Conservation (phyloP, 768 basidiomycete genomes). For the Macrocybe gigantea region DNA sequence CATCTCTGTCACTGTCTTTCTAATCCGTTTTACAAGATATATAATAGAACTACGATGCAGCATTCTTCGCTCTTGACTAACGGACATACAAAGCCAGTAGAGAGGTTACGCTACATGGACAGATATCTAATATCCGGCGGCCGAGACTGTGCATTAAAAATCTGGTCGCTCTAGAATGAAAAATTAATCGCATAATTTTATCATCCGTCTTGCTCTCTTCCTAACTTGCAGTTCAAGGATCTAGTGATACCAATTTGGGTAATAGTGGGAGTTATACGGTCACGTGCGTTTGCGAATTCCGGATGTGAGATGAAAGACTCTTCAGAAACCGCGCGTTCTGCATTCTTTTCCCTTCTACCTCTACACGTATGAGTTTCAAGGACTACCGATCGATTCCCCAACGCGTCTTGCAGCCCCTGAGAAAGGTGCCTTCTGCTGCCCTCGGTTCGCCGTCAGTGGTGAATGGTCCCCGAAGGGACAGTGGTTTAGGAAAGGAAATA, state of each 20-base stretch:
- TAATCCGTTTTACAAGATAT: conserved; percentile 50
- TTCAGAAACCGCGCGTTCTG: no score
- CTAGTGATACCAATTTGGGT: neutral
- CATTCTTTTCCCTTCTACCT: no score
- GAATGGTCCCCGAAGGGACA: no score
- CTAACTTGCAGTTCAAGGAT: neutral
- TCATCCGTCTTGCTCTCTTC: conserved; percentile 4
- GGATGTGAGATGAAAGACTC: no score
- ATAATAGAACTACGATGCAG: conserved; percentile 91
- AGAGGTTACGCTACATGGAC: conserved; percentile 92
- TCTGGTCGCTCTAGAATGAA: conserved; percentile 77
- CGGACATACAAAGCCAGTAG: conserved; percentile 89
- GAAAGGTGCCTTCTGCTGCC: no score
- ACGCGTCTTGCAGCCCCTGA: no score
- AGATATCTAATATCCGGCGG: conserved; percentile 90
- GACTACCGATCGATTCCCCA: no score
- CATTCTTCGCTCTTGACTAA: conserved; percentile 81
- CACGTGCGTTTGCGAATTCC: no score
- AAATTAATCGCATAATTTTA: conserved; percentile 1
- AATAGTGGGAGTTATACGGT: no score
- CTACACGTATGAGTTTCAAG: no score
- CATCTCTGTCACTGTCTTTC: neutral
- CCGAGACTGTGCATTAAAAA: conserved; percentile 79
- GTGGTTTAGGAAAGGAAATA: no score
- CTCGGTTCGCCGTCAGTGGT: no score